Conservation (phyloP, 148 eudicot genomes). For the Nepenthes mirabilis region DNA sequence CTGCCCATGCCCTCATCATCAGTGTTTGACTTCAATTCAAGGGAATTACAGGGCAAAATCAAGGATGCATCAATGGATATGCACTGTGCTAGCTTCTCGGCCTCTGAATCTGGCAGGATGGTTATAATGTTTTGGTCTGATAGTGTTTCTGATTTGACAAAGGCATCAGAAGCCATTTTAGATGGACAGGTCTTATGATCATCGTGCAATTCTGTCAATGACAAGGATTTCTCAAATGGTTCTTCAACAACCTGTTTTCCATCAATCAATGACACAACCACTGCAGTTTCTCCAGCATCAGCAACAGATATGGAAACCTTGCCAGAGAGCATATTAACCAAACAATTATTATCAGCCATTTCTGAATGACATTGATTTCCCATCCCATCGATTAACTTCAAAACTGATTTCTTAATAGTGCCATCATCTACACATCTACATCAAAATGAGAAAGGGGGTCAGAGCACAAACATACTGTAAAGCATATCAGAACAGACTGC, state of each 20-base stretch:
- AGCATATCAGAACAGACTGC: no score
- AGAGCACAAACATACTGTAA: neutral
- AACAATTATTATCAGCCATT: conserved; percentile 14
- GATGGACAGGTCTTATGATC: conserved; percentile 16
- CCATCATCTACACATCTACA: conserved; percentile 55
- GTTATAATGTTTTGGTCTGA: conserved; percentile 10
- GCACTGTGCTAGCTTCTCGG: conserved; percentile 10
- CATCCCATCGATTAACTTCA: conserved; percentile 9
- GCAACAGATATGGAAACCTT: conserved; percentile 76
- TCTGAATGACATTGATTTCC: conserved; percentile 18
- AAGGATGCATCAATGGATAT: conserved; percentile 11
- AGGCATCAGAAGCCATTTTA: conserved; percentile 12
- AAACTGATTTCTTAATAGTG: conserved; percentile 21
- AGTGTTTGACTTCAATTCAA: conserved; percentile 10
- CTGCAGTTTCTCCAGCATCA: conserved; percentile 95
- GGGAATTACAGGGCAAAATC: conserved; percentile 7
- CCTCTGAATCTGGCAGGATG: conserved; percentile 12
- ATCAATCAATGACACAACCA: conserved; percentile 70
- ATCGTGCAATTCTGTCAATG: conserved; percentile 10
- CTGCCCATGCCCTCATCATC: conserved; percentile 12
- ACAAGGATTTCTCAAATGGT: conserved; percentile 13
- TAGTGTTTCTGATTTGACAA: conserved; percentile 16
- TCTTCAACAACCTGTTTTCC: conserved; percentile 21
- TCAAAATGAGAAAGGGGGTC: conserved; percentile 3
- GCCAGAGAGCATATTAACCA: conserved; percentile 38